These are phyloP conservation scores for Halteria grandinella DNA, from an alignment of 73 alveolate genomes.

Conservation along the genomic window DNA sequence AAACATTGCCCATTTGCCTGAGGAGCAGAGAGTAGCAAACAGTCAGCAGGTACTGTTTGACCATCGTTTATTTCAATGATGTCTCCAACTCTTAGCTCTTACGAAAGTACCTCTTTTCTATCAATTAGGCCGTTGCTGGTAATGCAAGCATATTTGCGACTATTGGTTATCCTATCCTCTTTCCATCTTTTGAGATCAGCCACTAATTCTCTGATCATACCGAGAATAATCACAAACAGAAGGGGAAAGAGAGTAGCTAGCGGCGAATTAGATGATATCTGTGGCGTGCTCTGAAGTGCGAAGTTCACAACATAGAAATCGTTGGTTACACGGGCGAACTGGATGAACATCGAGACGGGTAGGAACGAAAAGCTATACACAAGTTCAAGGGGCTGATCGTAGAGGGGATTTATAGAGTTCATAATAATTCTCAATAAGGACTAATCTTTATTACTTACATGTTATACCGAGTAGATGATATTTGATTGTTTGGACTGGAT, in stretches of 20 bases:
- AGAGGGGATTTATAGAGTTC: background rate
- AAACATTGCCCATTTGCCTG: background rate
- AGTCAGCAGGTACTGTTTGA: slow-evolving; percentile 41
- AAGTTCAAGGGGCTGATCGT: too few relatives aligned
- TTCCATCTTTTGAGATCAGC: slow-evolving; percentile 52
- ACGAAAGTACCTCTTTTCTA: background rate
- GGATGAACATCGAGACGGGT: slow-evolving; percentile 29
- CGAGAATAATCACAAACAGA: slow-evolving; percentile 19
- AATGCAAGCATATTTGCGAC: background rate
- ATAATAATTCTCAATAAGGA: too few relatives aligned
- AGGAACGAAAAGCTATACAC: slow-evolving; percentile 16
- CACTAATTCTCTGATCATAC: slow-evolving; percentile 37
- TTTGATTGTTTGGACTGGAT: too few relatives aligned
- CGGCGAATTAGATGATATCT: slow-evolving; percentile 25
- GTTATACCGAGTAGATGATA: too few relatives aligned
- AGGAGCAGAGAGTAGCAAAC: background rate
- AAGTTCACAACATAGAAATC: slow-evolving; percentile 21
- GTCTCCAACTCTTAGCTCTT: slow-evolving; percentile 37
- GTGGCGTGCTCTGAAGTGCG: slow-evolving; percentile 17
- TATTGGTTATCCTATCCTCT: slow-evolving; percentile 19
- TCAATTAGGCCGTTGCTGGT: background rate
- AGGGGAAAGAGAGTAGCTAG: slow-evolving; percentile 28
- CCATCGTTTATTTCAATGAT: slow-evolving; percentile 5
- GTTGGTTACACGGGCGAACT: slow-evolving; percentile 18
- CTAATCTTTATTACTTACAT: too few relatives aligned